phyloP scores from a whole-genome alignment of 768 basidiomycete species.

The Hortiboletus flavorubellus region DNA sequence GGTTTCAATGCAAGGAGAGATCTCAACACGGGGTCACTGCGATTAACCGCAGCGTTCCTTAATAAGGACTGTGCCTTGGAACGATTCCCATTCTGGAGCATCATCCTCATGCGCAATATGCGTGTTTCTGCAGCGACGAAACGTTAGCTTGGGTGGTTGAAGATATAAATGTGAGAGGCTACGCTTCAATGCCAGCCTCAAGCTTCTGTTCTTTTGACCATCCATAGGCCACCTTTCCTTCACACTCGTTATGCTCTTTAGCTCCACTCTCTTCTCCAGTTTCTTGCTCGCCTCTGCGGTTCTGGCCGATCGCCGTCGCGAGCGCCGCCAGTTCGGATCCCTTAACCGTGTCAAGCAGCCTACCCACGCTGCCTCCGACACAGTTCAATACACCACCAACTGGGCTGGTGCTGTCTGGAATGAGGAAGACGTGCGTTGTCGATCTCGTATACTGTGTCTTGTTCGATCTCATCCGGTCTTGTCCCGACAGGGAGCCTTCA shows the following conservation, averaged over 20 bases:
- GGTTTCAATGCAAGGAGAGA: not conserved
- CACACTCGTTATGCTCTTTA: not conserved
- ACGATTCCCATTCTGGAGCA: too few species aligned
- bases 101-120: too few species aligned
- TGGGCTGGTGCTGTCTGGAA: not conserved
- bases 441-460: not conserved
- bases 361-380: not conserved
- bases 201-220: not conserved
- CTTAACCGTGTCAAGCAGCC: not conserved
- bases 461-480: not conserved
- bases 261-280: not conserved
- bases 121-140: too few species aligned
- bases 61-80: too few species aligned
- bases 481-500: constrained; percentile 6
- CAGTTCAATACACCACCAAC: not conserved
- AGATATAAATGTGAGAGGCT: not conserved
- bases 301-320: not conserved
- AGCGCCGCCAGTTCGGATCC: not conserved
- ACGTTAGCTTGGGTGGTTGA: not conserved
- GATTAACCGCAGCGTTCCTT: too few species aligned
- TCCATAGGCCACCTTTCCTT: not conserved
- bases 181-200: not conserved
- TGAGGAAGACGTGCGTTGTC: not conserved
- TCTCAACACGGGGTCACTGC: too few species aligned
- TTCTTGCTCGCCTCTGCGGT: not conserved